Base-by-base conservation (phyloP, 2,329 filamentous ascomycete species). In the Stemphylium vesicarium region DNA sequence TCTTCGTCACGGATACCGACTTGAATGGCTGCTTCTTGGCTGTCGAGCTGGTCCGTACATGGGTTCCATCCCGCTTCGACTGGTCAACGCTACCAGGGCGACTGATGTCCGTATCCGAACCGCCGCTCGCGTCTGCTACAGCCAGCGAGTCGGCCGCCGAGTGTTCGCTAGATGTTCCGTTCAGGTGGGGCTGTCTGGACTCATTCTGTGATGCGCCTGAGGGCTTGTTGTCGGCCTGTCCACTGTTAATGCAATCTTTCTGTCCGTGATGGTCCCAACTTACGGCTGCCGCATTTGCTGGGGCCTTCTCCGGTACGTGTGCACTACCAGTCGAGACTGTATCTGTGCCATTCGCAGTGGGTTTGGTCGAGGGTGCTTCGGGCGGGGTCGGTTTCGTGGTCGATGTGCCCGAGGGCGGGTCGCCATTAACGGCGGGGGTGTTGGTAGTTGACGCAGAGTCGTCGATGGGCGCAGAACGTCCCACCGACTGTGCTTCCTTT, bases 1-100 rank as follows among this genome's bases (percentile, higher is more conserved):
- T 92, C 76, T 90, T 92, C 63, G 93, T 94, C 63, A 94, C 89
- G 4, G 90, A 93, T 42, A 95, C 89, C 15, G 91, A 85, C 76
- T 95, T 96, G 82, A 96, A 95, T 15, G 87, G 79, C 16, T 88
- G 87, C 75, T 91, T 94, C 82, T 90, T 92, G 59, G 87, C 80
- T 3, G 57, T 53, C 15, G 87, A 80, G 59, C 75, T 77, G 69
- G 58, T 88, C 82, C 60, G 85, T 57, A 78, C 78, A 71, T 91
- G 85, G 43, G 82, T 81, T 65, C 83, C 85, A 52, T 84, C 81
- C 54, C 80, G 84, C 71, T 84, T 83, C 57, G 75, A 75, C 71
- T 84, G 80, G 73, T 75, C 80, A 62, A 75, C 68, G 39, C 70
- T 75, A 54, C 85, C 84, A 45, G 79, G 79, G 66, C 85, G 85